phyloP scores from a whole-genome alignment of 192 early-diverging fungal species.

The Allomyces macrogynus region DNA sequence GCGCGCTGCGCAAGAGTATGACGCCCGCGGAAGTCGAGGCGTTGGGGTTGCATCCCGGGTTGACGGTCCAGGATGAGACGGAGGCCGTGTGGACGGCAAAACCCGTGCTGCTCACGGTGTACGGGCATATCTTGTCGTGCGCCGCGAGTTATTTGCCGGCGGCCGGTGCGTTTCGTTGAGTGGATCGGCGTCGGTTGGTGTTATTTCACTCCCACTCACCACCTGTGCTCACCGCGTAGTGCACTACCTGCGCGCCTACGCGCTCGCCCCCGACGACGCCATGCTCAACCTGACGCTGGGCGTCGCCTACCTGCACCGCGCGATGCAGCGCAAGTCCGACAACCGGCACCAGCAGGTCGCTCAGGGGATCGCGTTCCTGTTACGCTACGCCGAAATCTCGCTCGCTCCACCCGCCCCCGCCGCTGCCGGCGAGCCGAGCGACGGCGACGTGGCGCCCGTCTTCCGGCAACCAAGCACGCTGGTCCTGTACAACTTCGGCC shows the following conservation, averaged over 20 bases:
- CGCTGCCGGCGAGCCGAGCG: too few species aligned
- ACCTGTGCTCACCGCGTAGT: background rate
- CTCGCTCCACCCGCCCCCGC: background rate
- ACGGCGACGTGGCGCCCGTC: too few species aligned
- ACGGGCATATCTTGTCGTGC: conserved; percentile 22
- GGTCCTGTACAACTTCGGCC: conserved; percentile 23
- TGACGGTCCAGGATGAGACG: background rate
- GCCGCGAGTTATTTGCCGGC: conserved; percentile 17
- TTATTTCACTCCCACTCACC: too few species aligned
- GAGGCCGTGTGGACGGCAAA: conserved; percentile 9
- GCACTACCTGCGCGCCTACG: conserved; percentile 22
- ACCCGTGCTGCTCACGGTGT: conserved; percentile 14
- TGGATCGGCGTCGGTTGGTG: too few species aligned
- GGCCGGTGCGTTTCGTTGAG: conserved; percentile 9
- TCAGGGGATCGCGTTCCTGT: conserved; percentile 27
- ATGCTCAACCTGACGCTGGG: conserved; percentile 30
- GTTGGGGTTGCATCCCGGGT: background rate
- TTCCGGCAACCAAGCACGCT: conserved; percentile 12
- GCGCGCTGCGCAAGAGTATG: conserved; percentile 3
- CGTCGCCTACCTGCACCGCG: conserved; percentile 22
- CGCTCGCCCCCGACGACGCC: conserved; percentile 20
- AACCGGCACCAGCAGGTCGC: conserved; percentile 25
- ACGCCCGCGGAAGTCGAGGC: background rate
- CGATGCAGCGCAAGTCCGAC: conserved; percentile 26
- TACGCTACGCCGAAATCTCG: conserved; percentile 24